Evolutionary conservation across 805 yeast genomes (phyloP), one percentile per base, ranked within the genome.

Genomic region (Wickerhamomyces xylosicus): DNA sequence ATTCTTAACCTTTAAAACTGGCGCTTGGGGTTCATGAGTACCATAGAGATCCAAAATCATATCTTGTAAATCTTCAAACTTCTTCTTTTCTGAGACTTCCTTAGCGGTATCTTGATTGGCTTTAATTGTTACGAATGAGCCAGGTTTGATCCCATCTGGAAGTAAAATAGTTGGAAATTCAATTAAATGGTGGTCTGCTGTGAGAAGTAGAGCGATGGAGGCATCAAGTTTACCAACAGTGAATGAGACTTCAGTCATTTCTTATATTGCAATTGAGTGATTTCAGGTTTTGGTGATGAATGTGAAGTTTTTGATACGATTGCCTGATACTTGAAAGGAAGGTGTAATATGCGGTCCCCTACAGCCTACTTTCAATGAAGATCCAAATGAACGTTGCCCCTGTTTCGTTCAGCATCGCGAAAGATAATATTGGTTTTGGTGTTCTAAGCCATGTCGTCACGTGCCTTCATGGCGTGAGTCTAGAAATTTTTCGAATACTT

Each of bases 141-240:
- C 98, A 1, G 97, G 94, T 47, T 74, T 72, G 28, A 89, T 92
- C 31, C 90, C 89, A 49, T 80, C 83, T 8, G 98, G 98, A 35
- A 92, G 66, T 39, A 92, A 66, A 41, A 90, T 77, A 3, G 97
- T 86, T n/a, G 98, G 98, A 53, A 90, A 92, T 54, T 92, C 98
- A 47, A 92, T 89, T 44, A 90, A 69, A 56, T 89, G 95, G 59
- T 90, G 97, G 58, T 90, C 92, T 41, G 81, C 74, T 16, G 98
- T 90, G 31, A 94, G 72, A 34, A 92, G 68, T 35, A 92, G 68
- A 22, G 97, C 97, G 58, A 92, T 67, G 2, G 97, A 87, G 11
- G 97, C 95, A 57, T 92, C 98, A 34, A 90, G 69, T 63, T 89
- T 89, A 36, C 97, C 98, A 17, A 92, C 97, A 1, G 97, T 89